Base-by-base conservation (phyloP, 148 eudicot species). In the Cornus kousa region DNA sequence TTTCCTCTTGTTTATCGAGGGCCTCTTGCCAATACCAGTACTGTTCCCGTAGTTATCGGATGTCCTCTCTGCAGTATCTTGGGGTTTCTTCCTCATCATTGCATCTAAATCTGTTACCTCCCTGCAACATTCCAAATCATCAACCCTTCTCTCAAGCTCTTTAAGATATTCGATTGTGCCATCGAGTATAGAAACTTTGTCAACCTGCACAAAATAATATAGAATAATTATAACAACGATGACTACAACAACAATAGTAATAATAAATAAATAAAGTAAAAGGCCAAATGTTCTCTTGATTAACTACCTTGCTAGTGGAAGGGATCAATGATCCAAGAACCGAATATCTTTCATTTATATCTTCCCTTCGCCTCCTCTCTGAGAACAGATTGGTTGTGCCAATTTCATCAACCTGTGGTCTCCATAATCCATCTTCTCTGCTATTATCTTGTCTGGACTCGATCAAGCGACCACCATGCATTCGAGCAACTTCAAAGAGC, bases 101-200 rank as follows among this genome's bases (percentile, higher is more conserved):
- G 67, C 76, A 20, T 88, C 86, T 62, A 31, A 4, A 28, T 74
- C 77, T 19, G 39, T 22, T 50, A 68, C 59, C 59, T 85, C 86
- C 37, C 74, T 87, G 83, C 83, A 33, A 68, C 91, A 84, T 70
- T 87, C 86, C 17, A 89, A 80, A 77, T 85, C 88, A 55, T 82
- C 85, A 5, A 91, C 86, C 74, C 85, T 89, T 70, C 78, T 85
- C 85, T 91, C 86, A n/a, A 93, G 92, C 77, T 88, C 84, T 67
- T 78, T 84, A 7, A 93, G 75, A 83, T 91, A 88, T 22, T 86
- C 67, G 28, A 93, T 91, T 28, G 98, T 91, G 22, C 86, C 86
- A 78, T 93, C 96, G 0, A 93, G 94, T 68, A 93, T 74, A 31
- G 96, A 90, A 69, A 90, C 85, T 73, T 91, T 89, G 81, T 91